A percentile compares a stretch with the other conserved stretches of the same genome.
Evolutionary conservation across 345 rosid genomes (phyloP).

Genomic region (Luvunga scandens): DNA sequence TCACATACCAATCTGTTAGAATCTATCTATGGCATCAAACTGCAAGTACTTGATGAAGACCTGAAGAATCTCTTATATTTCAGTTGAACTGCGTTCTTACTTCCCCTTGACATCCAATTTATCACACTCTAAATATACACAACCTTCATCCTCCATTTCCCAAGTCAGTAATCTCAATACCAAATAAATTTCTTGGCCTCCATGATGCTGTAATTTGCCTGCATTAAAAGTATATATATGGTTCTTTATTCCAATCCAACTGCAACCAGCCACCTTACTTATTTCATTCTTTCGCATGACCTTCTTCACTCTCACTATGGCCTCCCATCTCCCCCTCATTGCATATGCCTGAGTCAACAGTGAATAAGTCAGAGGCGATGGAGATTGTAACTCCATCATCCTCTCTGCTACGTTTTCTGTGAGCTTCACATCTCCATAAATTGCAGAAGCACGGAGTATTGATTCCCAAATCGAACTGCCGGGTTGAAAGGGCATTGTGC

Average conservation of each 20-base stretch:
- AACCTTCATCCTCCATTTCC: conserved; percentile 42
- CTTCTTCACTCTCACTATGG: conserved; percentile 44
- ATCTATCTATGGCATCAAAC: background rate
- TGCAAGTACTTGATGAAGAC: background rate
- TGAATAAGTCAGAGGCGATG: conserved; percentile 43
- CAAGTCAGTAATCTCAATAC: conserved; percentile 41
- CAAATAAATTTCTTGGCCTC: conserved; percentile 40
- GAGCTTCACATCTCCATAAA: conserved; percentile 34
- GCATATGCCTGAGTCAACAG: conserved; percentile 52
- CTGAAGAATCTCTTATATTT: background rate
- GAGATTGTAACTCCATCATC: conserved; percentile 43
- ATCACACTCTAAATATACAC: conserved; percentile 1
- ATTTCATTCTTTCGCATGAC: conserved; percentile 33
- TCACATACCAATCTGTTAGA: background rate
- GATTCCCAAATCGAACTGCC: conserved; percentile 44
- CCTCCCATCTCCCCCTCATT: conserved; percentile 64
- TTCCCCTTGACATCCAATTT: conserved; percentile 1
- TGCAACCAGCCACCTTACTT: conserved; percentile 40
- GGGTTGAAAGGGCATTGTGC: conserved; percentile 46
- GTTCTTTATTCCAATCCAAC: conserved; percentile 52
- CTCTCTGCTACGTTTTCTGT: conserved; percentile 42
- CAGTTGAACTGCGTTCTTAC: background rate
- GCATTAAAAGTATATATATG: conserved; percentile 38
- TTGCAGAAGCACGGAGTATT: conserved; percentile 36
- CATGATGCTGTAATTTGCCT: conserved; percentile 48